Base-by-base conservation (phyloP, 352 stramenopile species). In the Aphanomyces stellatus region DNA sequence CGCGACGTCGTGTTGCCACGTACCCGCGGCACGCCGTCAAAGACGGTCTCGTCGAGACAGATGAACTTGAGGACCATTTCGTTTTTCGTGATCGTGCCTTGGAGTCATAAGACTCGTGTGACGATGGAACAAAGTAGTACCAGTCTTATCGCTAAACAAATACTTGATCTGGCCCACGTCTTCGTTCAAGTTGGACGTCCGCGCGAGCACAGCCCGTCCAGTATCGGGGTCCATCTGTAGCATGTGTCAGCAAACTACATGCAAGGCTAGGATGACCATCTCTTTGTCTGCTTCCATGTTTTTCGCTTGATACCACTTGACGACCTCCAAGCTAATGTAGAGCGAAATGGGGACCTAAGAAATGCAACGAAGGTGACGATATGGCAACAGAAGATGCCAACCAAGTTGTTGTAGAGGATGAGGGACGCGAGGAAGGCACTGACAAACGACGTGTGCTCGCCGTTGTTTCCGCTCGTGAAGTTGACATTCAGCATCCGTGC, bases 71-170 rank as follows among this genome's bases (percentile, higher is more conserved):
- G 98, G 19, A 98, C 77, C 97, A 99, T 99, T 60, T 99, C 88
- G 71, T 99, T 99, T 60, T 96, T 95, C 2, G 97, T 99, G n/a
- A 99, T 75, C 4, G 97, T 99, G 30, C 60, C 60, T 53, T 53
- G 17, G 19, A 8, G 25, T 53, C 24, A 28, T 28, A 28, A 10
- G 22, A 28, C 19, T 28, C 24, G 10, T 28, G 8, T 53, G 1
- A 17, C 8, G 37, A 43, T 17, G 37, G 8, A 43, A 43, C 37
- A 17, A 17, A 28, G 27, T 24, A 43, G n/a, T 28, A 7, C 97
- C 97, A 1, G 97, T 99, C 73, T 99, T 99, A 74, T 99, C 97
- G 19, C 85, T 98, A 76, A 99, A 99, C 7, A 99, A 93, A 75
- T 99, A 98, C 69, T 98, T 94, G 70, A 99, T 97, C 79, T 98